Evolutionary conservation across 2,329 filamentous ascomycete species (phyloP), one percentile per base, ranked within the genome.

Genomic region (Zelopaecilomyces penicillatus): DNA sequence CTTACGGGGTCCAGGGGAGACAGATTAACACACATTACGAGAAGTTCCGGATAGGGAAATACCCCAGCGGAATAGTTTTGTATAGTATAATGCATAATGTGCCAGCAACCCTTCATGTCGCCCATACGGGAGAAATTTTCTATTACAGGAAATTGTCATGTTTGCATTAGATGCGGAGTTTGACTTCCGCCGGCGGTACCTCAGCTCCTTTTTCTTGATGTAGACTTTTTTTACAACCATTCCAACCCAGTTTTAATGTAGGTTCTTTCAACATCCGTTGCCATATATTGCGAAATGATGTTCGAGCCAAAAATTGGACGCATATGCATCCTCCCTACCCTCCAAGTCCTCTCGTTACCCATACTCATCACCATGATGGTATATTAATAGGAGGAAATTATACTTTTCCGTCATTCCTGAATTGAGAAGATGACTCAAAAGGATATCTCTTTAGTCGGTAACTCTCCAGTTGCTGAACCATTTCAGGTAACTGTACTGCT

Each of bases 401-500:
- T 49, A 43, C 27, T 50, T 30, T 42, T 42, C 44, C 35, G 12
- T n/a, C 32, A 12, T 43, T 19, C 19, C 19, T 19, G 19, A 3
- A 19, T 19, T 19, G 19, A 19, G 19, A 37, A 39, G 30, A 43
- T 19, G 30, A 12, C 32, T 2, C 32, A 34, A 34, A 19, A 19
- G 32, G 37, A 26, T 9, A 42, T 36, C 28, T 26, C 30, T 42
- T 62, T 61, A 66, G 48, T 93, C 87, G 37, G 83, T 80, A 57
- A 95, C 85, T 60, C 80, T 83, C 91, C 91, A 98, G 53, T 70
- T 80, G 53, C 83, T 78, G 55, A 96, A 85, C 93, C 93, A 98
- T 73, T 88, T 95, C 70, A 98, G 74, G 70, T 97, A 90, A 56
- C 73, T 77, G 78, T 91, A 98, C 63, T 97, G 72, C 65, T 78